phyloP scores from a whole-genome alignment of 1,284 basidiomycete species.

The Neotropicomus parvogracilis region DNA sequence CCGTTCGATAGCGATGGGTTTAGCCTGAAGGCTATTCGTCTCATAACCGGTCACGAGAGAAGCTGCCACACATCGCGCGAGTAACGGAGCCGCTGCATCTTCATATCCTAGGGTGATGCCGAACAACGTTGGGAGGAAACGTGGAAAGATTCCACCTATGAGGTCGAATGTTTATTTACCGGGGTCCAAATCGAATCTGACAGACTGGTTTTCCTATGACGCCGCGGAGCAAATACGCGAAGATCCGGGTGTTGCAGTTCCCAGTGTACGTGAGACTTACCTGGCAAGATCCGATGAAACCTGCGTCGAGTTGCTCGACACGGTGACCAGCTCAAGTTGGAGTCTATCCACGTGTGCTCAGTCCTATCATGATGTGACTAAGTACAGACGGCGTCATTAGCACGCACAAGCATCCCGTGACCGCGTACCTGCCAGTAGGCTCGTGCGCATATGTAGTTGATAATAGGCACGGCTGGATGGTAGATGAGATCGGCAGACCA shows the following conservation, averaged over 20 bases:
- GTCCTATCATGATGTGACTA: not conserved
- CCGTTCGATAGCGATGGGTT: not conserved
- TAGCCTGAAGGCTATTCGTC: not conserved
- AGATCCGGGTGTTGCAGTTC: constrained; percentile 19
- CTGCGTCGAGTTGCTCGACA: not conserved
- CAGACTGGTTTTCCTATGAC: not conserved
- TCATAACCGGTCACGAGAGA: constrained; percentile 8
- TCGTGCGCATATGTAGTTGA: not conserved
- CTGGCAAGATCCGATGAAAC: constrained; percentile 21
- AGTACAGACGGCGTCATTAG: not conserved
- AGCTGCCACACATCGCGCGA: not conserved
- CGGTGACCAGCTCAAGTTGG: not conserved
- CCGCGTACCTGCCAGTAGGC: not conserved
- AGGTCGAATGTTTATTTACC: constrained; percentile 9
- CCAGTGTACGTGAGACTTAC: constrained; percentile 1
- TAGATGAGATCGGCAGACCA: no score
- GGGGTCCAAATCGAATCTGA: constrained; percentile 3
- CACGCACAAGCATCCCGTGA: not conserved
- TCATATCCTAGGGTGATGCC: not conserved
- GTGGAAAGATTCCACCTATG: no score
- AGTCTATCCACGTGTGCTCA: constrained; percentile 5
- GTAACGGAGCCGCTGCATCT: not conserved
- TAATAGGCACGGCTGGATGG: no score
- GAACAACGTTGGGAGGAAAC: not conserved
- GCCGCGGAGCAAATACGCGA: constrained; percentile 22